Conservation (phyloP, 169 alveolate species). For the Eimeria falciformis region DNA sequence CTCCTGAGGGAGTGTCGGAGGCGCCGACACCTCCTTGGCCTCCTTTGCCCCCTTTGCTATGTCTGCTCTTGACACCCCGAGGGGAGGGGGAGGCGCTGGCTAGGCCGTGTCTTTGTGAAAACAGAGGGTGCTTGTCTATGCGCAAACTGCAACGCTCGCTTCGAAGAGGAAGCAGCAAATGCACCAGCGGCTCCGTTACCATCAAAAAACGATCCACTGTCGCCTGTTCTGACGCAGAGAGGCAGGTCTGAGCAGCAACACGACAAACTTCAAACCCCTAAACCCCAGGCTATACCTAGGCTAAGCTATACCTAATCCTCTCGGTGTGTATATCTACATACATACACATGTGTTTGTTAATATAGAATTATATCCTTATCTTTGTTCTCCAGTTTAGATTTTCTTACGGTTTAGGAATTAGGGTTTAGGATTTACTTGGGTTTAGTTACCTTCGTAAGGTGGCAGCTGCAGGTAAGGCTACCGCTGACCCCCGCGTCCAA, state of each 20-base stretch:
- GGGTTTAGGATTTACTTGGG: neutral
- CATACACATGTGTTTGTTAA: neutral
- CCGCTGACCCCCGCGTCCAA: constrained; percentile 62
- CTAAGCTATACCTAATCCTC: no score
- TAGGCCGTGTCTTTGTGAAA: neutral
- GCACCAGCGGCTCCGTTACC: constrained; percentile 67
- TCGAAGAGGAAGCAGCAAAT: constrained; percentile 69
- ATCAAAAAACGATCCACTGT: constrained; percentile 21
- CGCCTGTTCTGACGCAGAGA: constrained; percentile 46
- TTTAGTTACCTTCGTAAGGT: constrained; percentile 21
- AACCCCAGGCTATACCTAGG: no score
- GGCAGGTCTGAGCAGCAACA: constrained; percentile 56
- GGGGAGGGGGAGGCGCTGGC: neutral
- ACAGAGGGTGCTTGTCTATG: constrained; percentile 44
- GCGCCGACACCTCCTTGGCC: neutral
- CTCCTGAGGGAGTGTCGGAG: neutral
- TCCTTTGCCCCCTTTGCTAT: neutral
- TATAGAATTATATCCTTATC: neutral
- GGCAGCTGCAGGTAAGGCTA: constrained; percentile 61
- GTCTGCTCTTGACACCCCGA: constrained; percentile 28
- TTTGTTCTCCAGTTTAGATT: neutral
- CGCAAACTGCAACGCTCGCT: constrained; percentile 14
- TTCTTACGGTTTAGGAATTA: neutral
- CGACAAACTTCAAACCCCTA: no score
- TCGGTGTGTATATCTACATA: neutral